Evolutionary conservation across 2,329 filamentous ascomycete species (phyloP).

Genomic region (Piedraia hortae): DNA sequence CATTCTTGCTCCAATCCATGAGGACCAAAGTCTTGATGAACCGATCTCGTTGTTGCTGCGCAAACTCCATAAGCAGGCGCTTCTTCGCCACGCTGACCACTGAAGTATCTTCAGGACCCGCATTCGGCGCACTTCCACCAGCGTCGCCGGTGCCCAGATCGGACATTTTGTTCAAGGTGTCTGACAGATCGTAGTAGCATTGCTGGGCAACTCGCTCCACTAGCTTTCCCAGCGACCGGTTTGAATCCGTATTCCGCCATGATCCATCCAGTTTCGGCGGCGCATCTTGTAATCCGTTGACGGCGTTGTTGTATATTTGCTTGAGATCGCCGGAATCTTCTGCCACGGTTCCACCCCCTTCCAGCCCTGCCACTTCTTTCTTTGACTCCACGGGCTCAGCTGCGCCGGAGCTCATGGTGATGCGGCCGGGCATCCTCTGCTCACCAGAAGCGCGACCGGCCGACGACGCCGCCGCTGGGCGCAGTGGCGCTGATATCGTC

Average conservation of each 20-base stretch:
- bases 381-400: too few species aligned
- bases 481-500: too few species aligned
- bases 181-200: conserved; percentile 50
- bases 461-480: too few species aligned
- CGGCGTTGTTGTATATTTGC: too few species aligned
- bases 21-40: conserved; percentile 87
- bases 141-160: conserved; percentile 20
- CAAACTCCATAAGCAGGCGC: conserved; percentile 43
- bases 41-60: conserved; percentile 51
- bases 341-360: too few species aligned
- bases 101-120: conserved; percentile 22
- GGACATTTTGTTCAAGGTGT: conserved; percentile 41
- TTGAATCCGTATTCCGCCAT: conserved; percentile 36
- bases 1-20: conserved; percentile 59
- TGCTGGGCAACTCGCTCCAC: conserved; percentile 57
- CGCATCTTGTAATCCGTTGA: conserved; percentile 1
- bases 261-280: conserved; percentile 31
- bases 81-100: conserved; percentile 51
- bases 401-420: too few species aligned
- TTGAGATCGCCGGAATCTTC: too few species aligned
- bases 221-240: conserved; percentile 47
- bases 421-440: too few species aligned
- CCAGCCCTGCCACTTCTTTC: too few species aligned
- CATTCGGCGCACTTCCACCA: conserved; percentile 12
- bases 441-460: too few species aligned